These are phyloP conservation scores for Nakazawaea peltata DNA, from an alignment of 805 yeast species.

Conservation along the genomic window DNA sequence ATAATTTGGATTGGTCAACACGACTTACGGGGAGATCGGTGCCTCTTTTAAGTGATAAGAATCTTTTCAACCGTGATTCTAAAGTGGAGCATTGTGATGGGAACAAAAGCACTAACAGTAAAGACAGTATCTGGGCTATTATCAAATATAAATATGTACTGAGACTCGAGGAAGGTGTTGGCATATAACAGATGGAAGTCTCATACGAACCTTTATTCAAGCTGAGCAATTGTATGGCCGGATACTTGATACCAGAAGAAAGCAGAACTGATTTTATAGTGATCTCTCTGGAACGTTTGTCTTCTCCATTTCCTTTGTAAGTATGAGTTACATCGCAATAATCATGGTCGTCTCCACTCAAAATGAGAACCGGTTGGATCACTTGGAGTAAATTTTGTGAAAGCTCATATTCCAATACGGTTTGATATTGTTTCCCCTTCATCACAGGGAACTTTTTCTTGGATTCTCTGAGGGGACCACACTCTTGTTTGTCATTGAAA, in stretches of 20 bases:
- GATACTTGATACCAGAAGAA: conserved; percentile 84
- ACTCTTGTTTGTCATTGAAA: conserved; percentile 46
- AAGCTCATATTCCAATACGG: conserved; percentile 61
- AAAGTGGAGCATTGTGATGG: neutral
- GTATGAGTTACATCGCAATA: conserved; percentile 72
- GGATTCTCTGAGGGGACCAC: conserved; percentile 78
- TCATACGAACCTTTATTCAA: conserved; percentile 28
- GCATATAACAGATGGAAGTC: conserved; percentile 6
- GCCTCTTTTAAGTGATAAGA: neutral
- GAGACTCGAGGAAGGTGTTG: conserved; percentile 6
- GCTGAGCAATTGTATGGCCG: conserved; percentile 82
- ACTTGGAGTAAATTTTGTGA: conserved; percentile 49
- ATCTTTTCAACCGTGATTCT: neutral
- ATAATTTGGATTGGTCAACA: neutral
- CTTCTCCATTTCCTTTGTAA: conserved; percentile 14
- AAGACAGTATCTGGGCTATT: conserved; percentile 8
- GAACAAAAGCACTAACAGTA: conserved; percentile 2
- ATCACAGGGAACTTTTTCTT: conserved; percentile 52
- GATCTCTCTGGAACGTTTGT: conserved; percentile 50
- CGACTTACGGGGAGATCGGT: neutral
- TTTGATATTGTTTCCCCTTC: conserved; percentile 82
- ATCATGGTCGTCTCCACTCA: conserved; percentile 97
- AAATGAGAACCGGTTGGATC: conserved; percentile 60
- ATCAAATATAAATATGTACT: conserved; percentile 6
- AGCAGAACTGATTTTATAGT: conserved; percentile 86